Percentiles rank a stretch among this genome's conserved stretches.
Evolutionary conservation across 208 protist genomes (phyloP).

Genomic region (Leishmania arabica): DNA sequence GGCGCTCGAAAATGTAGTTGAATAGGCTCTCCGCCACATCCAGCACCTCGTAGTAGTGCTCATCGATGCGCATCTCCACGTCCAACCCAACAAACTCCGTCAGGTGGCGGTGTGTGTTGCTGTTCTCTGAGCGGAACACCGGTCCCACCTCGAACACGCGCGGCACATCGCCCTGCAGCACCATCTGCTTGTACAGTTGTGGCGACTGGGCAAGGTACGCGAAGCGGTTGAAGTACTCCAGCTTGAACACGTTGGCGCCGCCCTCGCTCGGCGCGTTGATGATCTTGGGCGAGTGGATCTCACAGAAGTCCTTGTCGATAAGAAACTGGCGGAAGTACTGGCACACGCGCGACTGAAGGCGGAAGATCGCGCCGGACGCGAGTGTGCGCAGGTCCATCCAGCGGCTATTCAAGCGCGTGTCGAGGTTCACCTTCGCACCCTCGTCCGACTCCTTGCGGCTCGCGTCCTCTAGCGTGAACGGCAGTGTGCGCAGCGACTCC

Average conservation of each 20-base stretch:
- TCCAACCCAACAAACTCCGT: constrained; percentile 99
- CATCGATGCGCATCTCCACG: constrained; percentile 99
- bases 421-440: constrained; percentile 86
- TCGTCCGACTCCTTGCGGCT: constrained; percentile 69
- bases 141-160: constrained; percentile 96
- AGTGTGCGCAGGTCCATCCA: constrained; percentile 97
- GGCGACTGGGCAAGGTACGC: constrained; percentile 99
- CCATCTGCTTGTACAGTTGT: constrained; percentile 99
- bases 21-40: constrained; percentile 97
- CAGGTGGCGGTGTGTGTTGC: constrained; percentile 99
- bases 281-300: constrained; percentile 99
- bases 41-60: constrained; percentile 99
- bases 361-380: constrained; percentile 97
- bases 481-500: constrained; percentile 86
- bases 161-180: constrained; percentile 95
- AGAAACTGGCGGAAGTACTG: constrained; percentile 97
- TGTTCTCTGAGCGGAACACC: constrained; percentile 99
- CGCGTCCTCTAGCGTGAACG: constrained; percentile 94
- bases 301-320: constrained; percentile 93
- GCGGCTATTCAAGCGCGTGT: constrained; percentile 97
- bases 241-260: constrained; percentile 93
- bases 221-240: constrained; percentile 91
- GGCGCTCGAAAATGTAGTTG: constrained; percentile 95
- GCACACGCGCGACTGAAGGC: constrained; percentile 94
- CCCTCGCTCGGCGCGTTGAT: constrained; percentile 98